Conservation (phyloP, 2,329 filamentous ascomycete species). For the Xylariomycetidae sp. region DNA sequence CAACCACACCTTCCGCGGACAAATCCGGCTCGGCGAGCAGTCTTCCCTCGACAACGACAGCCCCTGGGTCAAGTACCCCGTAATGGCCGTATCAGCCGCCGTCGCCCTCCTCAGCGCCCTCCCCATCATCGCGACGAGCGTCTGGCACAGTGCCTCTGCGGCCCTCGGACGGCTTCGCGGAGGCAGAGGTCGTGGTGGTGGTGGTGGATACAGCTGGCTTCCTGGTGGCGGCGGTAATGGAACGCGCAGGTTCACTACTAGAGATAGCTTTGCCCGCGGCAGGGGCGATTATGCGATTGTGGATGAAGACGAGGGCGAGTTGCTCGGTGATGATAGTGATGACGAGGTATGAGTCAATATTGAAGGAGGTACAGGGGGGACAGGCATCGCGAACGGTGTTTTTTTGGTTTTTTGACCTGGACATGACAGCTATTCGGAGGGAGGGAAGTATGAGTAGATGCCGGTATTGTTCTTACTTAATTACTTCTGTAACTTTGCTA, state of each 20-base stretch:
- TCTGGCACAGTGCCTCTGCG: conserved; percentile 61
- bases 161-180: conserved; percentile 45
- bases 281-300: conserved; percentile 84
- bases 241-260: conserved; percentile 72
- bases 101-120: conserved; percentile 55
- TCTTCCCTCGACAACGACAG: conserved; percentile 61
- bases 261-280: conserved; percentile 82
- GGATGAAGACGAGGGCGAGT: conserved; percentile 89
- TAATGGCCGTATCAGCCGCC: conserved; percentile 62
- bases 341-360: conserved; percentile 74
- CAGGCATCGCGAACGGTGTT: too few species aligned
- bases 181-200: conserved; percentile 35
- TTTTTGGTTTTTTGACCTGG: too few species aligned
- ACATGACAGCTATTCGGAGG: too few species aligned
- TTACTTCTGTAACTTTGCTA: too few species aligned
- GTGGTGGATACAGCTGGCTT: conserved; percentile 42
- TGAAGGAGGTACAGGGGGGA: too few species aligned
- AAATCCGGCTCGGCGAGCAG: conserved; percentile 80
- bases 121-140: conserved; percentile 64
- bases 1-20: conserved; percentile 85
- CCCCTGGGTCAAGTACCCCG: conserved; percentile 75
- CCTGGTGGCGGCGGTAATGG: conserved; percentile 40
- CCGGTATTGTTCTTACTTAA: too few species aligned
- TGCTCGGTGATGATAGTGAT: conserved; percentile 88
- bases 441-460: too few species aligned